Conservation (phyloP, 1,139 yeast species). For the Tardiomyces digboiensis region DNA sequence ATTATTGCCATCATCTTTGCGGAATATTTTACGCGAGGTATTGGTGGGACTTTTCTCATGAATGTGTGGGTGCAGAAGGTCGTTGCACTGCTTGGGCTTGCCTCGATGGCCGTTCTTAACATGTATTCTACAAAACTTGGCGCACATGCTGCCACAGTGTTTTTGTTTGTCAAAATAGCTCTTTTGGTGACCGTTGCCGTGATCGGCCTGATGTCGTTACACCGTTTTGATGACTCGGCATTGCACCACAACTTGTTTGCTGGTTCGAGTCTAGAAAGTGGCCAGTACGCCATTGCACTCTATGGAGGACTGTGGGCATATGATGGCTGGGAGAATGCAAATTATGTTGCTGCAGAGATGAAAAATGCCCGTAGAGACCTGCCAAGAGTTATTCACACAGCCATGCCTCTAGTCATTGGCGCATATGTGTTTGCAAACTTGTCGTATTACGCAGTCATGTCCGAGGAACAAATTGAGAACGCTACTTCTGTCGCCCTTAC, state of each 20-base stretch:
- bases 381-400: conserved; percentile 31
- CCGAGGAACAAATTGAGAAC: conserved; percentile 22
- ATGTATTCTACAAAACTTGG: conserved; percentile 25
- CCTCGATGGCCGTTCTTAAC: conserved; percentile 22
- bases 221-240: conserved; percentile 17
- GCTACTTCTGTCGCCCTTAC: conserved; percentile 31
- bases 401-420: conserved; percentile 32
- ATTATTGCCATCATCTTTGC: conserved; percentile 33
- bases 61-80: conserved; percentile 23
- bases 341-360: conserved; percentile 34
- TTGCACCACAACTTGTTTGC: conserved; percentile 18
- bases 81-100: conserved; percentile 25
- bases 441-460: conserved; percentile 29
- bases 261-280: conserved; percentile 22
- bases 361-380: conserved; percentile 27
- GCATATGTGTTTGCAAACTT: conserved; percentile 30
- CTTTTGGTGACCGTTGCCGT: conserved; percentile 24
- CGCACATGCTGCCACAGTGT: conserved; percentile 27
- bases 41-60: conserved; percentile 10
- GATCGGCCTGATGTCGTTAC: conserved; percentile 23
- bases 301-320: conserved; percentile 37
- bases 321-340: conserved; percentile 37
- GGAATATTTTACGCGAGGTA: conserved; percentile 24
- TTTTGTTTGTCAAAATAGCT: conserved; percentile 27
- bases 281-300: conserved; percentile 30